These are phyloP conservation scores for Silene uniflora DNA, from an alignment of 148 eudicot genomes.

Conservation along the genomic window DNA sequence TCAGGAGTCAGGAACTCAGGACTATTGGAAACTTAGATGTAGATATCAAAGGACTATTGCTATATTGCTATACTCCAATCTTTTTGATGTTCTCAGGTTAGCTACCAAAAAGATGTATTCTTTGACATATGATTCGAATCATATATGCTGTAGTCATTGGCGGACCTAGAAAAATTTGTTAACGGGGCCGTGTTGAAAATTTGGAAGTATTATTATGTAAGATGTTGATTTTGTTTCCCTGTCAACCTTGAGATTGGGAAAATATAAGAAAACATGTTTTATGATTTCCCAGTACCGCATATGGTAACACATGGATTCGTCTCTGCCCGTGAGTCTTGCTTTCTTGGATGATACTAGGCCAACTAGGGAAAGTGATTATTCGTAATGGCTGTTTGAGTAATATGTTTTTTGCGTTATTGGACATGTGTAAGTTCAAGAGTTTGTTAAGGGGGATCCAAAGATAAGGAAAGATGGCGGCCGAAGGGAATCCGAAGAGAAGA, in stretches of 20 bases:
- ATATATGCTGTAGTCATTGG: neutral
- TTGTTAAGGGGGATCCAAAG: neutral
- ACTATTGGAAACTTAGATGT: neutral
- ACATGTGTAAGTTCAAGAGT: neutral
- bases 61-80: neutral
- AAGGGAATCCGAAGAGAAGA: constrained; percentile 57
- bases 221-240: neutral
- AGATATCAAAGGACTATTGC: neutral
- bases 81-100: neutral
- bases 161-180: neutral
- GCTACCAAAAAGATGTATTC: neutral
- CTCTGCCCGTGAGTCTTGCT: neutral
- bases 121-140: neutral
- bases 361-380: neutral
- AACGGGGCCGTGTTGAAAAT: neutral
- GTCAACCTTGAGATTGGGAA: neutral
- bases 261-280: too few species aligned
- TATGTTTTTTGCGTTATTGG: neutral
- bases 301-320: neutral
- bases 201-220: neutral
- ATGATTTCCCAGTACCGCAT: neutral
- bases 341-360: neutral
- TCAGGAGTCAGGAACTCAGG: too few species aligned
- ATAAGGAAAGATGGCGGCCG: constrained; percentile 46
- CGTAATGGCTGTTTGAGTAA: neutral